These are phyloP conservation scores for Cudoniella acicularis DNA, from an alignment of 495 filamentous ascomycete species.

Conservation along the genomic window DNA sequence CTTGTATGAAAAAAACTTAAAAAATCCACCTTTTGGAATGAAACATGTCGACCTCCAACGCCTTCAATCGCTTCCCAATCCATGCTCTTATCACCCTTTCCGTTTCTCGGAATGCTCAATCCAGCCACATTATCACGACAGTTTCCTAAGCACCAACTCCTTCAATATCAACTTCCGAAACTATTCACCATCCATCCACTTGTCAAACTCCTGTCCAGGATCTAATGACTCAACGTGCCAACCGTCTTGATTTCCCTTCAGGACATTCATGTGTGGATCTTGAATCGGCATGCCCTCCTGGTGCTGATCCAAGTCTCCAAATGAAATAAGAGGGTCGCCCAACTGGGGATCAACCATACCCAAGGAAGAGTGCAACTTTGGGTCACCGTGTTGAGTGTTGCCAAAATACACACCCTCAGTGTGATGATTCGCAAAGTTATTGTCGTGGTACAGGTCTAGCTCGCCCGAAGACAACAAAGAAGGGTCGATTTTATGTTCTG, in stretches of 20 bases:
- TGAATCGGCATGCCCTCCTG: constrained; percentile 17
- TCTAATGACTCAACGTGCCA: constrained; percentile 30
- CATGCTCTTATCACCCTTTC: too few species aligned
- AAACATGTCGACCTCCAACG: too few species aligned
- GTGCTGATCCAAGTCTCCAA: constrained; percentile 12
- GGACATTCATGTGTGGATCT: constrained; percentile 29
- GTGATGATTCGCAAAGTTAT: constrained; percentile 1
- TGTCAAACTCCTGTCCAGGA: constrained; percentile 26
- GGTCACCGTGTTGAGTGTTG: neutral
- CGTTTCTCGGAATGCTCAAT: too few species aligned
- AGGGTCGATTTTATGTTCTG: constrained; percentile 23
- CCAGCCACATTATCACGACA: too few species aligned
- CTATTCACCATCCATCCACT: constrained; percentile 22
- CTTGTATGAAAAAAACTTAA: too few species aligned
- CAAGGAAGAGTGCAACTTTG: constrained; percentile 13
- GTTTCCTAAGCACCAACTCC: too few species aligned
- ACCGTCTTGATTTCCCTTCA: constrained; percentile 33
- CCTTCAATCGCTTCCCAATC: too few species aligned
- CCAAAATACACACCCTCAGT: constrained; percentile 11
- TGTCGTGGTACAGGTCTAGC: constrained; percentile 3
- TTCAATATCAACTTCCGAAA: too few species aligned
- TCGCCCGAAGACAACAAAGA: constrained; percentile 11
- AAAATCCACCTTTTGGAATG: too few species aligned
- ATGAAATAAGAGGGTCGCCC: constrained; percentile 8
- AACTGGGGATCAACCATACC: neutral